A percentile compares a stretch with the other conserved stretches of the same genome.
These are phyloP conservation scores for Cladophialophora psammophila DNA, from an alignment of 2,329 filamentous ascomycete genomes.

Conservation along the genomic window DNA sequence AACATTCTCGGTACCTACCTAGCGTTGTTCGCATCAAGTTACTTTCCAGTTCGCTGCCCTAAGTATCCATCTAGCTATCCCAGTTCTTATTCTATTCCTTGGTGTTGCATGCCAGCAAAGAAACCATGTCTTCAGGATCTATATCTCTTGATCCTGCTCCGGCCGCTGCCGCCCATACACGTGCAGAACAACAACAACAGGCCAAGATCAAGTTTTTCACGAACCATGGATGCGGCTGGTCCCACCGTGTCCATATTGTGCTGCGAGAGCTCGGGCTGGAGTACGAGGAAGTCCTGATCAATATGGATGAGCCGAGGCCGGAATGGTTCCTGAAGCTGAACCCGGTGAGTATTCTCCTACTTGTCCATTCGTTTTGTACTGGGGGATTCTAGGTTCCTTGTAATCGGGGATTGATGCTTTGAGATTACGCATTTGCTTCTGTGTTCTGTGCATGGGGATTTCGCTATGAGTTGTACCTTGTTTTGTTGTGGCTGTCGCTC, in stretches of 20 bases:
- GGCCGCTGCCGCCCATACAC: neutral
- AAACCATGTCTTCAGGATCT: constrained; percentile 2
- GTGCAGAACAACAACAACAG: constrained; percentile 33
- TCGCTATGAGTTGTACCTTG: too few relatives aligned
- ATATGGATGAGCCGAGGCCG: constrained; percentile 72
- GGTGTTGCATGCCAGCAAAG: neutral
- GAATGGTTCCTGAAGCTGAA: constrained; percentile 74
- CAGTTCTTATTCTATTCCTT: neutral
- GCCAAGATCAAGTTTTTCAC: constrained; percentile 72
- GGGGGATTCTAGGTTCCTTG: too few relatives aligned
- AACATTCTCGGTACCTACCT: too few relatives aligned
- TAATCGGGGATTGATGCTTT: too few relatives aligned
- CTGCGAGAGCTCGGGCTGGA: constrained; percentile 70
- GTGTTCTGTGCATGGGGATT: too few relatives aligned
- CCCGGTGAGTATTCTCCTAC: constrained; percentile 64
- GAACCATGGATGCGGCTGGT: constrained; percentile 73
- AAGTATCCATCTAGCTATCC: too few relatives aligned
- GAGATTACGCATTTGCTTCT: too few relatives aligned
- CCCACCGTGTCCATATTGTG: constrained; percentile 77
- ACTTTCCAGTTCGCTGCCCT: too few relatives aligned
- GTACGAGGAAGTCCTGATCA: constrained; percentile 76
- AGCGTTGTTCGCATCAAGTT: too few relatives aligned
- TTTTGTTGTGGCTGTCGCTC: too few relatives aligned
- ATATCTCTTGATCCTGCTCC: neutral
- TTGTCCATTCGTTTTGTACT: neutral